Conservation (phyloP, 2,329 filamentous ascomycete genomes). For the Mycosphaerella sp. region DNA sequence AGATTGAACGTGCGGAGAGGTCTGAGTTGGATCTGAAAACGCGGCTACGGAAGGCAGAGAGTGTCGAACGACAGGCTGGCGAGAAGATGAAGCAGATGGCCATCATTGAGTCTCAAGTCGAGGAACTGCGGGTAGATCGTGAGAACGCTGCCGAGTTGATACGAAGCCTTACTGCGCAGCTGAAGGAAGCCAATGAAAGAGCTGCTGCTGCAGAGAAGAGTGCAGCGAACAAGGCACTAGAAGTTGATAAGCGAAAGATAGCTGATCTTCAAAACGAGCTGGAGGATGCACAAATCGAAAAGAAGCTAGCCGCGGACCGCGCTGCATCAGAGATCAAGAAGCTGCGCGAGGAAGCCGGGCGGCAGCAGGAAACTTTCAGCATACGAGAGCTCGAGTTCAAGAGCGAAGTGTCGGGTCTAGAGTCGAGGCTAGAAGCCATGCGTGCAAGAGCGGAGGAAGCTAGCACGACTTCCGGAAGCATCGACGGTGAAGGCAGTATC, state of each 20-base stretch:
- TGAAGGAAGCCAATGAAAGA: conserved; percentile 61
- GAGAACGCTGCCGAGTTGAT: conserved; percentile 53
- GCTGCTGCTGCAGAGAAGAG: conserved; percentile 62
- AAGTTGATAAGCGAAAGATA: conserved; percentile 55
- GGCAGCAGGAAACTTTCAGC: conserved; percentile 63
- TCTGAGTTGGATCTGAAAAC: conserved; percentile 56
- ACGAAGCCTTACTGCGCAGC: conserved; percentile 61
- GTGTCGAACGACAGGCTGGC: conserved; percentile 50
- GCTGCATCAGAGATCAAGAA: conserved; percentile 63
- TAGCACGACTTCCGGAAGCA: conserved; percentile 51
- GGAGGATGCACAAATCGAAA: conserved; percentile 63
- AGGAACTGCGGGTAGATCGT: conserved; percentile 30
- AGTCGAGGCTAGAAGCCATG: conserved; percentile 84
- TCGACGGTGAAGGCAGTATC: conserved; percentile 52
- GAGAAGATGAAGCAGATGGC: conserved; percentile 57
- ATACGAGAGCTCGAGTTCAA: conserved; percentile 70
- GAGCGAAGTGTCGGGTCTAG: conserved; percentile 67
- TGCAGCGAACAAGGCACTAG: conserved; percentile 60
- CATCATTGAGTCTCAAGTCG: conserved; percentile 44
- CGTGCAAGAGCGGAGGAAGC: conserved; percentile 82
- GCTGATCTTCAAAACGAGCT: conserved; percentile 59
- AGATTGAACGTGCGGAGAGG: conserved; percentile 61
- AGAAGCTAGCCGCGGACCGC: conserved; percentile 66
- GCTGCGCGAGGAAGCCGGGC: conserved; percentile 64
- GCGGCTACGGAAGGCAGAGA: conserved; percentile 56